Base-by-base conservation (phyloP, 495 filamentous ascomycete species). In the Xylaria sp. region DNA sequence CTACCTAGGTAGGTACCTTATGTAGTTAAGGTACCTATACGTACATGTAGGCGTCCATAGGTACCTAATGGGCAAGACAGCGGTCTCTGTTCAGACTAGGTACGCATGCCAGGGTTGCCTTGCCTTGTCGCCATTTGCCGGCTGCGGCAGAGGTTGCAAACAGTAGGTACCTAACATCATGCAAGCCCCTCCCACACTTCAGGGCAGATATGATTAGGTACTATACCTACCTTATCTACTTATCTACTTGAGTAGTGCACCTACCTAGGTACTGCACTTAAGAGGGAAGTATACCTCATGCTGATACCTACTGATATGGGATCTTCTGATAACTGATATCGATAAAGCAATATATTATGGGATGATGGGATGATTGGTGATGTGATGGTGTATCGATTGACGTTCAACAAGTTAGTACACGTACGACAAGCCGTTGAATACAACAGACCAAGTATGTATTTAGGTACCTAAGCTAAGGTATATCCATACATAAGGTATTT, bases 111-210 rank as follows among this genome's bases (percentile, higher is more conserved):
- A 59, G 33, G 57, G 57, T 31, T n/a, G n/a, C n/a, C n/a, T 0
- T 59, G 15, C 31, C 55, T 59, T 55, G 52, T 17, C 52, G 24
- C 15, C 50, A 53, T 53, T 55, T 55, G 52, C 52, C 52, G 52
- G 52, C 26, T n/a, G n/a, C n/a, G n/a, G n/a, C n/a, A n/a, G n/a
- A n/a, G 52, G 52, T 31, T 3, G 50, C 21, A 29, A 15, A 55
- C 50, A 53, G n/a, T n/a, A 53, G 17, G n/a, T n/a, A n/a, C n/a
- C n/a, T n/a, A n/a, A n/a, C 11, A 53, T 55, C 52, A 29, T 55
- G 26, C 52, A 31, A 26, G 21, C 48, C 21, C 21, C 5, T 31
- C 52, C 52, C 52, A 55, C 7, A 50, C 21, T 48, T 21, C 15
- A 0, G 19, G 44, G 44, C 44, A 48, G 44, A 48, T 46, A 46